Conservation (phyloP, 805 yeast genomes). For the Metschnikowia colocasiae region DNA sequence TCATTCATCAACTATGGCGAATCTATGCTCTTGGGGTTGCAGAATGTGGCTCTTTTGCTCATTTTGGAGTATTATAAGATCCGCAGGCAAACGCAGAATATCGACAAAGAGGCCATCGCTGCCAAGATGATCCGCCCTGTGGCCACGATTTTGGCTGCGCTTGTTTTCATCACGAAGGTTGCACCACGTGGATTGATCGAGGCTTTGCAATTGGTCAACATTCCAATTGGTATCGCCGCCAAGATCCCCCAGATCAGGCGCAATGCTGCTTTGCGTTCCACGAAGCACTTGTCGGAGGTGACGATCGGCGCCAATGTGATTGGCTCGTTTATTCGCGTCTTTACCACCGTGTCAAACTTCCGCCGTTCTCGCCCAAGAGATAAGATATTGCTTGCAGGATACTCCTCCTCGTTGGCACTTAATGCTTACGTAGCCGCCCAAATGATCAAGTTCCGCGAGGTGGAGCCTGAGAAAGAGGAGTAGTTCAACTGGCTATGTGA, state of each 20-base stretch:
- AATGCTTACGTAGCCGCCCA: slow-evolving; percentile 38
- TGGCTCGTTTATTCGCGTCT: slow-evolving; percentile 39
- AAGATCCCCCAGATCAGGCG: slow-evolving; percentile 39
- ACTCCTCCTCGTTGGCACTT: slow-evolving; percentile 31
- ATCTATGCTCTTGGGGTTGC: slow-evolving; percentile 35
- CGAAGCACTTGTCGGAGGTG: slow-evolving; percentile 34
- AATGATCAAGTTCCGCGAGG: slow-evolving; percentile 17
- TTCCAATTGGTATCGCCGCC: slow-evolving; percentile 36
- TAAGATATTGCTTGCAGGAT: slow-evolving; percentile 37
- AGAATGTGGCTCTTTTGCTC: slow-evolving; percentile 35
- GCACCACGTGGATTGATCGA: slow-evolving; percentile 29
- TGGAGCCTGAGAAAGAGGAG: slow-evolving; percentile 7
- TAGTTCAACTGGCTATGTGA: too few species aligned
- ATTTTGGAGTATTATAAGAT: slow-evolving; percentile 30
- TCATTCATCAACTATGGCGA: slow-evolving; percentile 41
- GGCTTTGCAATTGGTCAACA: slow-evolving; percentile 33
- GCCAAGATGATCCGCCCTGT: slow-evolving; percentile 20
- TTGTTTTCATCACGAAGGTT: slow-evolving; percentile 29
- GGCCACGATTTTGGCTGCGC: slow-evolving; percentile 24
- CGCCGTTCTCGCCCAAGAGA: slow-evolving; percentile 25
- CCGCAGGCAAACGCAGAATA: not conserved
- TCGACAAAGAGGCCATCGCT: not conserved
- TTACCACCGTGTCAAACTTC: slow-evolving; percentile 36
- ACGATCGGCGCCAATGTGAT: slow-evolving; percentile 40
- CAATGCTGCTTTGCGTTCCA: slow-evolving; percentile 32